A percentile compares a stretch with the other conserved stretches of the same genome.
Evolutionary conservation across 2,329 filamentous ascomycete species (phyloP).

Genomic region (Botrytis aclada): DNA sequence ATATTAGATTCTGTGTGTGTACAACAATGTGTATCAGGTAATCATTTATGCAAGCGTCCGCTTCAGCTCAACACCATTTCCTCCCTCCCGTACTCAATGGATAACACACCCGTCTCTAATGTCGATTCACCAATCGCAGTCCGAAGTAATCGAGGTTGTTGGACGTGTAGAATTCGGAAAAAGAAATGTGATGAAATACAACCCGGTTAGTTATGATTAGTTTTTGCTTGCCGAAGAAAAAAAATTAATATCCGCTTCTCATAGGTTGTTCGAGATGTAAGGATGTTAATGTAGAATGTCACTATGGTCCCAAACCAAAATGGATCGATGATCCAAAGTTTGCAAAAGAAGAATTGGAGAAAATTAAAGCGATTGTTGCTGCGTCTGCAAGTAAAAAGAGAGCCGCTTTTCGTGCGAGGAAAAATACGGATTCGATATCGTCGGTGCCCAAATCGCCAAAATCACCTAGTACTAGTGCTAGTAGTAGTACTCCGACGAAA

Average conservation of each 20-base stretch:
- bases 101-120: neutral
- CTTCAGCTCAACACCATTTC: neutral
- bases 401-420: conserved; percentile 14
- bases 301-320: conserved; percentile 41
- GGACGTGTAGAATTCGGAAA: conserved; percentile 60
- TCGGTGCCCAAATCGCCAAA: neutral
- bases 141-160: conserved; percentile 49
- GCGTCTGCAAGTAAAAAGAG: conserved; percentile 13
- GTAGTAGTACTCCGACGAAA: neutral
- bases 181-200: conserved; percentile 65
- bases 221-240: neutral
- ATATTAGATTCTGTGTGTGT: conserved; percentile 1
- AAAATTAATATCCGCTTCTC: neutral
- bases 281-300: conserved; percentile 55
- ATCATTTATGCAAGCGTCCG: conserved; percentile 4
- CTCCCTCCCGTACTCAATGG: neutral
- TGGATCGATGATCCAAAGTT: conserved; percentile 20
- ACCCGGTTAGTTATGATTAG: conserved; percentile 42
- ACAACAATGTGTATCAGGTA: conserved; percentile 2
- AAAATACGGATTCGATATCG: neutral
- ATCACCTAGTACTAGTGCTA: neutral
- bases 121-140: neutral
- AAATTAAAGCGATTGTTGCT: conserved; percentile 15
- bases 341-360: conserved; percentile 10
- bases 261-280: conserved; percentile 49